Evolutionary conservation across 2,329 filamentous ascomycete species (phyloP), one percentile per base, ranked within the genome.

Genomic region (Rugonectria rugulosa): DNA sequence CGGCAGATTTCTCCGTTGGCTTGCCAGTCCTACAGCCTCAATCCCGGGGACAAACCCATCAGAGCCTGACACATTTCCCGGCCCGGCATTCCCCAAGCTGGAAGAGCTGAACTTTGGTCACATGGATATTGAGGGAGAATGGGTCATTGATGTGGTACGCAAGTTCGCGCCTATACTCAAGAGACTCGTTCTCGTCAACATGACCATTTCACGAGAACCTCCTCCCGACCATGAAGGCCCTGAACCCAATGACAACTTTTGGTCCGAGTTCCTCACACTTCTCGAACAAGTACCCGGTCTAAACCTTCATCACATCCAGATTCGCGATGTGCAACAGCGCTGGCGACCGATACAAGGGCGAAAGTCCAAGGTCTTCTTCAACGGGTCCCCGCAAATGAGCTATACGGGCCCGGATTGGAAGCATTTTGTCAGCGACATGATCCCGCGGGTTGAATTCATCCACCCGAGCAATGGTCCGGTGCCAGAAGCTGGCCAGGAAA

Each of bases 141-240:
- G 65, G 1, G 57, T 83, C 0, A 46, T 79, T 4, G 56, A 50
- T 1, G 40, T 81, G 5, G 59, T 77, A 36, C 42, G 53, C 29
- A 82, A 78, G 56, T 79, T 81, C 15, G 73, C 76, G 2, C 60
- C 75, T 2, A 79, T 74, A 0, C 71, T 86, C 2, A 67, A 72
- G 8, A 63, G 63, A 6, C 67, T 86, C 7, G 76, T 75, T 52
- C 63, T 86, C 0, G 80, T 80, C 67, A 79, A 75, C 38, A 62
- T 83, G 15, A 71, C 55, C 0, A 61, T 77, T 2, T 34, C 63
- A 2, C 37, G 60, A 24, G 43, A 31, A 4, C 34, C 64, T 1
- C 60, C 64, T 2, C 31, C 48, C 12, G 45, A 57, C 2, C 53
- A n/a, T 29, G 8, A 14, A 11, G 27, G 52, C 2, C 6, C 49